Conservation (phyloP, 2,329 filamentous ascomycete species). For the Colletotrichum shisoi region DNA sequence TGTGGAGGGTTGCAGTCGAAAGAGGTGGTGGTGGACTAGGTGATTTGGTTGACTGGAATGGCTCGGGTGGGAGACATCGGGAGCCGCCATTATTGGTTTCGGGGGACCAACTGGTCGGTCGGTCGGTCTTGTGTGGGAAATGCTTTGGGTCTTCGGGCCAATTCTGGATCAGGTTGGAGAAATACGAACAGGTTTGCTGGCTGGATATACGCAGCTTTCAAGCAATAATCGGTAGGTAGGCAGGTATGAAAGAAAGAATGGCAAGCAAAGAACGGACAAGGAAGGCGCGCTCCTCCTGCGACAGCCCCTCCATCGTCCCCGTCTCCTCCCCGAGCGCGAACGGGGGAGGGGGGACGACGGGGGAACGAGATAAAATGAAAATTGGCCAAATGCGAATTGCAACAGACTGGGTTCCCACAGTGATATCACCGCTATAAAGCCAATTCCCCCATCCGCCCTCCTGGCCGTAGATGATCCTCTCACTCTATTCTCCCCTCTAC, state of each 20-base stretch:
- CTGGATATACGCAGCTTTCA: not conserved
- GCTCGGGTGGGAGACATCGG: conserved; percentile 12
- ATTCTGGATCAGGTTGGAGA: not conserved
- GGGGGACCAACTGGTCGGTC: not conserved
- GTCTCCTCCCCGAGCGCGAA: conserved; percentile 18
- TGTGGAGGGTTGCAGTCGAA: conserved; percentile 27
- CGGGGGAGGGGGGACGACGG: conserved; percentile 1
- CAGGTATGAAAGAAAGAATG: not conserved
- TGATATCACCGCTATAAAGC: conserved; percentile 40
- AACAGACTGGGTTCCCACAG: conserved; percentile 36
- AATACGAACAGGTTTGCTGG: conserved; percentile 19
- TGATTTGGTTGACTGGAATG: conserved; percentile 20
- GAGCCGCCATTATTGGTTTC: not conserved
- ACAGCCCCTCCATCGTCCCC: conserved; percentile 16
- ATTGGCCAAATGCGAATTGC: conserved; percentile 37
- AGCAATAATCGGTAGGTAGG: not conserved
- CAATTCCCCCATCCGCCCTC: conserved; percentile 32
- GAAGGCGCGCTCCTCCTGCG: conserved; percentile 9
- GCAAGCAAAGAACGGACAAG: not conserved
- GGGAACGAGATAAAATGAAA: conserved; percentile 38
- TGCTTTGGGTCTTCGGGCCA: conserved; percentile 10
- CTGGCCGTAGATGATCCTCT: not conserved
- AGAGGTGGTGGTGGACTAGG: not conserved
- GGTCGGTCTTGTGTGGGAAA: not conserved
- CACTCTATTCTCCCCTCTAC: conserved; percentile 1